Evolutionary conservation across 176 grass and related monocot genomes (phyloP).

Genomic region (Zizania latifolia): DNA sequence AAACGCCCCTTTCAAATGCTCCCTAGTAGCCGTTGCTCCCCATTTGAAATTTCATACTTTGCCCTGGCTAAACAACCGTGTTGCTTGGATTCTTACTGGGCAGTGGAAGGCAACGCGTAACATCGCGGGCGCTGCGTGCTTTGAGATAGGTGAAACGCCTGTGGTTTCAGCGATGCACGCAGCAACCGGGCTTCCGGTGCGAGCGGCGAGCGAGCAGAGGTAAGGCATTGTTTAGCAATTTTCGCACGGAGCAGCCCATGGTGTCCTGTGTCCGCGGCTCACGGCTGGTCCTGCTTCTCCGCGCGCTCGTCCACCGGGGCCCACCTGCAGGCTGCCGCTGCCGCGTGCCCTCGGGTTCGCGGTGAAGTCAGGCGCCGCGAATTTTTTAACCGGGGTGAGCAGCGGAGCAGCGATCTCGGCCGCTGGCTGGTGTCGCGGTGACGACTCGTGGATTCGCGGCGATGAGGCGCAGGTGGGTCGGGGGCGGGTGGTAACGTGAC

Average conservation of each 20-base stretch:
- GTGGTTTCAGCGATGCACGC: constrained; percentile 43
- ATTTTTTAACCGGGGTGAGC: neutral
- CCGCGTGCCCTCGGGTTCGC: no score
- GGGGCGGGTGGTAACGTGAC: constrained; percentile 17
- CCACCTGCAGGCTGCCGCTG: neutral
- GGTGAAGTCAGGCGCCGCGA: neutral
- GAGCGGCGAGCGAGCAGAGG: no score
- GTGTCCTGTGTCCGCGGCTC: constrained; percentile 22
- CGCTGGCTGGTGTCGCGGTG: no score
- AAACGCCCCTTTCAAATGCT: constrained; percentile 34
- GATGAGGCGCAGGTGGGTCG: no score
- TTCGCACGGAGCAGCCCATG: neutral
- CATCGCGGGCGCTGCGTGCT: neutral
- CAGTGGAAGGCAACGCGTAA: no score
- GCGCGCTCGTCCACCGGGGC: neutral
- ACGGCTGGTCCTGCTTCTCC: constrained; percentile 1
- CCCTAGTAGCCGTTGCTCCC: constrained; percentile 40
- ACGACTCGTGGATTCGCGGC: no score
- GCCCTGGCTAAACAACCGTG: neutral
- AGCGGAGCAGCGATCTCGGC: no score
- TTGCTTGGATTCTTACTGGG: neutral
- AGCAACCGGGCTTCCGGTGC: neutral
- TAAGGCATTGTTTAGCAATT: neutral
- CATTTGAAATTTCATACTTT: constrained; percentile 22
- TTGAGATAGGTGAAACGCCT: constrained; percentile 64